Base-by-base conservation (phyloP, 805 yeast genomes). In the Suhomyces sp. region DNA sequence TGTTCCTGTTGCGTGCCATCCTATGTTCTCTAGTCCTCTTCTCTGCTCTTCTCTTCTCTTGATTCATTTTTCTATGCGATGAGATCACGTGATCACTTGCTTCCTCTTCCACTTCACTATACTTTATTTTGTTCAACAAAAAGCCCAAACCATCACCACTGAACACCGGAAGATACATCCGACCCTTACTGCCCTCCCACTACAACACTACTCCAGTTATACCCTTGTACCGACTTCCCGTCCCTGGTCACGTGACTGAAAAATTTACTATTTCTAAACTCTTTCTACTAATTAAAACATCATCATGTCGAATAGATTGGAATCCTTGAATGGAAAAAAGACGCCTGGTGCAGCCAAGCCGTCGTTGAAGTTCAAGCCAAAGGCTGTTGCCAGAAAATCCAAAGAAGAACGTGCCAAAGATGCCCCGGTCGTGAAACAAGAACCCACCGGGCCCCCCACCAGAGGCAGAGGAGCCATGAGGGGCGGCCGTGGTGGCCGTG, bases 321-420 rank as follows among this genome's bases (percentile, higher is more conserved):
- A 75, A 46, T 72, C 77, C 23, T 65, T 75, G 58, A 72, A 66
- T 54, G 63, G 74, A 13, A 66, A 68, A 53, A 72, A 71, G 54
- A 59, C 64, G 42, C 49, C 52, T 47, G 54, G 55, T 55, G 60
- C 44, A 31, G 49, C 49, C 47, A 82, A 83, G 60, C 81, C 88
- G 6, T 76, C 83, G 2, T 71, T 87, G 55, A 86, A 87, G 68
- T 92, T 92, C 71, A 84, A 85, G 68, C 97, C 97, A 2, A 92
- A 92, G 68, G 86, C 79, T 2, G 96, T 92, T 44, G 91, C 91
- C 0, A 77, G 97, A 69, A 84, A 90, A 65, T 73, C 90, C 9
- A 86, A 89, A 60, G 92, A 88, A 60, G 97, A 90, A 60, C 76
- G 97, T 66, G 96, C 84, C 22, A 84, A 88, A 26, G 81, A 82